Conservation (phyloP, 2,329 filamentous ascomycete genomes). For the Torrubiella hemipterigena region DNA sequence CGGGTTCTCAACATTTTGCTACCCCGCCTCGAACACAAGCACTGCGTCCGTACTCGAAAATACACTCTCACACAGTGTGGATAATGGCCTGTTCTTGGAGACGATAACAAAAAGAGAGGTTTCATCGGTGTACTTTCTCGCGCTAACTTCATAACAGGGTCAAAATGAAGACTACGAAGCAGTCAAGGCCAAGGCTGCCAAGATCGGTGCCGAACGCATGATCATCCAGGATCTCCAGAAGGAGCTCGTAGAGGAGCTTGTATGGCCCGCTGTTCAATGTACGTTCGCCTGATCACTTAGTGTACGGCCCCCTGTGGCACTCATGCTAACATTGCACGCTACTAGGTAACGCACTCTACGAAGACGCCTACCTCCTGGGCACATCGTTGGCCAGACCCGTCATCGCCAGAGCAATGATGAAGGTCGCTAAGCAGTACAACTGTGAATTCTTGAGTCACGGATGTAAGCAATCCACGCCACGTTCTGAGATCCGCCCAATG, state of each 20-base stretch:
- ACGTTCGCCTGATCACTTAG: no score
- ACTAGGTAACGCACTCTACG: constrained; percentile 40
- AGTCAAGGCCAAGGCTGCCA: constrained; percentile 50
- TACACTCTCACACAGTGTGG: no score
- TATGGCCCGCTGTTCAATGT: constrained; percentile 64
- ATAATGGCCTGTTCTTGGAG: no score
- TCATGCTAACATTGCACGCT: constrained; percentile 7
- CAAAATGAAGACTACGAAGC: constrained; percentile 61
- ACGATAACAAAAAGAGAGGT: no score
- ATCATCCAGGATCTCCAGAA: constrained; percentile 49
- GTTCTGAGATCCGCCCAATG: no score
- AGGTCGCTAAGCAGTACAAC: constrained; percentile 22
- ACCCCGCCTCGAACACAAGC: not conserved
- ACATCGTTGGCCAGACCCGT: constrained; percentile 53
- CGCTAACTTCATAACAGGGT: constrained; percentile 22
- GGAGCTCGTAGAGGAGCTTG: constrained; percentile 66
- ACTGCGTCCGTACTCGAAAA: not conserved
- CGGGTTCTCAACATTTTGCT: not conserved
- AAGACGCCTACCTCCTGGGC: constrained; percentile 38
- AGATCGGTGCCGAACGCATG: constrained; percentile 25
- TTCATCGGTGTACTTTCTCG: no score
- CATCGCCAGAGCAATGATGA: constrained; percentile 52
- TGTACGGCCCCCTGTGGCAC: no score
- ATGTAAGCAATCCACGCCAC: no score
- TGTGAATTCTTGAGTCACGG: constrained; percentile 32